phyloP scores from a whole-genome alignment of 2,329 filamentous ascomycete species.

The Harringtonia aguacate region DNA sequence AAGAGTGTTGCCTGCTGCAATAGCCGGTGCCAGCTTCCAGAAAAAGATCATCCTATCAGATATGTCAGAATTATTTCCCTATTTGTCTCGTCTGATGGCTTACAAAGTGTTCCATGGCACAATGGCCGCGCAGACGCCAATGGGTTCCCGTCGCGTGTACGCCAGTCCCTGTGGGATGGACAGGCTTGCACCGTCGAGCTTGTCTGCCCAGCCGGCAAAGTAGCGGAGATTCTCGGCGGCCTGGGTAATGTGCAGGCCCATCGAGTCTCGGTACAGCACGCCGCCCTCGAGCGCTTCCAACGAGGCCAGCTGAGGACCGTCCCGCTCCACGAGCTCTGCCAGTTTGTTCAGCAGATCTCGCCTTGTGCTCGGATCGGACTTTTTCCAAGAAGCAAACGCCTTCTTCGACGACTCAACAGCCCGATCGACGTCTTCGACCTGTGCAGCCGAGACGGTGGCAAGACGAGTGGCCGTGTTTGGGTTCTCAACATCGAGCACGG shows the following conservation, averaged over 20 bases:
- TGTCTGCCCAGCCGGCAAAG: neutral
- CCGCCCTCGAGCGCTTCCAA: neutral
- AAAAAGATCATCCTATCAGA: neutral
- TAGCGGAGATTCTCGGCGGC: neutral
- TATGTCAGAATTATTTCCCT: neutral
- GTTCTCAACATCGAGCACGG: neutral
- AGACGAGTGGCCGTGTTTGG: neutral
- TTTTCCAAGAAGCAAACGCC: neutral
- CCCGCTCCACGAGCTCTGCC: neutral
- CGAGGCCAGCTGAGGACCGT: neutral
- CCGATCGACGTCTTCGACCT: neutral
- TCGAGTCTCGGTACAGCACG: neutral
- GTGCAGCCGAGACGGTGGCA: neutral
- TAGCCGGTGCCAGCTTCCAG: neutral
- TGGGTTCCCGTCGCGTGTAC: neutral
- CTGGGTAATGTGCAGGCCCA: neutral
- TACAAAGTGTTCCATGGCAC: neutral
- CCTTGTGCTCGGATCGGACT: neutral
- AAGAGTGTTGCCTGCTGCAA: neutral
- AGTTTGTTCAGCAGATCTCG: neutral
- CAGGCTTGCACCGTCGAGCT: neutral
- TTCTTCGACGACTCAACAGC: neutral
- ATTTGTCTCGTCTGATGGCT: neutral
- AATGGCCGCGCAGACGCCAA: neutral
- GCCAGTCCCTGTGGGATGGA: neutral